A percentile compares a stretch with the other conserved stretches of the same genome.
Conservation (phyloP, 345 rosid genomes). For the Aegle marmelos region DNA sequence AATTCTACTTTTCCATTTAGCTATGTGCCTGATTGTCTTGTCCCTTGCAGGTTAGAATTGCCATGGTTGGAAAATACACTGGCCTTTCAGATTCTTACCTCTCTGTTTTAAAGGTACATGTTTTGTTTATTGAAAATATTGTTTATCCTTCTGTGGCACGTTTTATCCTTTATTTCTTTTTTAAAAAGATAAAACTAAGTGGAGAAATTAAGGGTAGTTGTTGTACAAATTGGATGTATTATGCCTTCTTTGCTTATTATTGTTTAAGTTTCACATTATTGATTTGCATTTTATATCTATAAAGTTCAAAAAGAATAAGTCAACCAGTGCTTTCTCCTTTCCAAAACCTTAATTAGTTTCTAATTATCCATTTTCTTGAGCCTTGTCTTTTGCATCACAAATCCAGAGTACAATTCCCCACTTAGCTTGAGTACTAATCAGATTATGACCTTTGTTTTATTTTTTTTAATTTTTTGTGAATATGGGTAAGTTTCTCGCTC, state of each 20-base stretch:
- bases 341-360: not conserved
- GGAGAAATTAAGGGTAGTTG: not conserved
- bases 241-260: not conserved
- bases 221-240: not conserved
- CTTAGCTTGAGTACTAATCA: not conserved
- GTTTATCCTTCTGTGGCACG: not conserved
- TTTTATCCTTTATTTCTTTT: not conserved
- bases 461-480: too few species aligned
- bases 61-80: constrained; percentile 80
- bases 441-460: too few species aligned
- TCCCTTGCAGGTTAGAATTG: constrained; percentile 63
- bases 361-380: not conserved
- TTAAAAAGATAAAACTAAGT: not conserved
- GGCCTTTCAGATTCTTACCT: constrained; percentile 76
- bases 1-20: not conserved
- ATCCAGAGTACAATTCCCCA: not conserved
- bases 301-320: not conserved
- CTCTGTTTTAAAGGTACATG: constrained; percentile 66
- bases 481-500: not conserved
- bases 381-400: not conserved
- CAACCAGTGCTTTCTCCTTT: not conserved
- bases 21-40: constrained; percentile 8
- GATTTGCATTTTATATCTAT: not conserved
- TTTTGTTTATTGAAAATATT: not conserved
- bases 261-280: not conserved